Percentiles rank a stretch among this genome's conserved stretches.
phyloP scores from a whole-genome alignment of 208 protist genomes.

The Wallacemonas sp. region DNA sequence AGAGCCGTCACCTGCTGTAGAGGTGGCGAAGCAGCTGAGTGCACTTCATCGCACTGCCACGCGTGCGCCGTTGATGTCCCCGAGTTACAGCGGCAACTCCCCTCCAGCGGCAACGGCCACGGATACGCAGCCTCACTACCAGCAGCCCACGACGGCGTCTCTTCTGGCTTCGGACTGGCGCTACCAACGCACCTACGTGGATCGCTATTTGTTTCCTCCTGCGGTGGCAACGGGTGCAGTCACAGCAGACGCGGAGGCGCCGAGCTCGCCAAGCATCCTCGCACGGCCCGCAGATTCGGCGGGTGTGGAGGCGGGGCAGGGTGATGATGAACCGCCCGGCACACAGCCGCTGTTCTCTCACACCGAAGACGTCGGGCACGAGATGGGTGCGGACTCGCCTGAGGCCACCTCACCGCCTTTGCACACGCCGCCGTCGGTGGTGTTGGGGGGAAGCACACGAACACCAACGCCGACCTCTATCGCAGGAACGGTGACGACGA shows the following conservation, averaged over 20 bases:
- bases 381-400: too few relatives aligned
- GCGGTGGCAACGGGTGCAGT: background rate
- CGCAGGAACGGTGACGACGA: background rate
- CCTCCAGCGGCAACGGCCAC: background rate
- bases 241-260: too few relatives aligned
- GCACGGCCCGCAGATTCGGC: too few relatives aligned
- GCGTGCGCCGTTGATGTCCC: background rate
- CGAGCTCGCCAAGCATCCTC: too few relatives aligned
- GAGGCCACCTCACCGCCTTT: too few relatives aligned
- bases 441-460: too few relatives aligned
- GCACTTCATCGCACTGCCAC: background rate
- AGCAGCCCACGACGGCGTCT: constrained; percentile 53
- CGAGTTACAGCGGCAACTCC: background rate
- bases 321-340: background rate
- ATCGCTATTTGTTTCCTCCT: constrained; percentile 43
- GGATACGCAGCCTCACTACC: constrained; percentile 35
- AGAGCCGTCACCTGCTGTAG: background rate
- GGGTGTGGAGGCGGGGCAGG: background rate
- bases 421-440: too few relatives aligned
- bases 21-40: background rate
- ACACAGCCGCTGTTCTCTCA: too few relatives aligned
- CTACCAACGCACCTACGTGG: constrained; percentile 75
- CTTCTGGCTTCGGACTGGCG: constrained; percentile 68
- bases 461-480: background rate
- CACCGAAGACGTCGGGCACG: too few relatives aligned